These are phyloP conservation scores for Aspergillus aculeatus DNA, from an alignment of 2,329 filamentous ascomycete genomes.

Conservation along the genomic window DNA sequence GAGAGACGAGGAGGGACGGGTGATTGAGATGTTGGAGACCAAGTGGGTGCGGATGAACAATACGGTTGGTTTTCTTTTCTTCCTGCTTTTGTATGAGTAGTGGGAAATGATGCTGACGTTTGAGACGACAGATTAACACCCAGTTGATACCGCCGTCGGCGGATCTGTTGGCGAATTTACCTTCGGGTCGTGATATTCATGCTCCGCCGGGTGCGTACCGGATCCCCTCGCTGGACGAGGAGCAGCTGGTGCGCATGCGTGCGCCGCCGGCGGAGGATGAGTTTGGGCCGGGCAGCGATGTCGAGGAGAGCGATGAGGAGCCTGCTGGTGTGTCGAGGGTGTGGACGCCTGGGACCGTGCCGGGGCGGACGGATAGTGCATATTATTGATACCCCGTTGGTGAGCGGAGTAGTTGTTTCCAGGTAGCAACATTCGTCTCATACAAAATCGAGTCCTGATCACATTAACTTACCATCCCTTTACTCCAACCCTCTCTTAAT, in stretches of 20 bases:
- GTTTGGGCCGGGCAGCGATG: slow-evolving; percentile 36
- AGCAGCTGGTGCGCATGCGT: slow-evolving; percentile 60
- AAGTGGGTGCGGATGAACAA: slow-evolving; percentile 96
- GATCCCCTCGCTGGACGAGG: slow-evolving; percentile 63
- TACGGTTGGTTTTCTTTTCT: slow-evolving; percentile 59
- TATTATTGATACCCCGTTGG: slow-evolving; percentile 29
- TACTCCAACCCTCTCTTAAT: too few relatives aligned
- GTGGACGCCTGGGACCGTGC: slow-evolving; percentile 35
- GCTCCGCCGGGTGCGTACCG: slow-evolving; percentile 63
- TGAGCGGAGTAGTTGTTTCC: not conserved
- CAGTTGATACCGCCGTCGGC: slow-evolving; percentile 71
- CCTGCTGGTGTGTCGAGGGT: slow-evolving; percentile 18
- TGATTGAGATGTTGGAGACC: slow-evolving; percentile 79
- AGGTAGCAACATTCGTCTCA: too few relatives aligned
- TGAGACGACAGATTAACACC: slow-evolving; percentile 65
- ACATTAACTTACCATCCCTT: too few relatives aligned
- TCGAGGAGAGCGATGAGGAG: slow-evolving; percentile 47
- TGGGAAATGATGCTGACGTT: slow-evolving; percentile 8
- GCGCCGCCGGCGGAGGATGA: slow-evolving; percentile 55
- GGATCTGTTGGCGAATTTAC: slow-evolving; percentile 73
- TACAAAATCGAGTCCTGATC: too few relatives aligned
- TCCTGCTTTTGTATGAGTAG: not conserved
- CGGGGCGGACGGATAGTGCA: slow-evolving; percentile 34
- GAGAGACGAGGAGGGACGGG: slow-evolving; percentile 75
- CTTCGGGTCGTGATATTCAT: slow-evolving; percentile 85